A percentile compares a stretch with the other conserved stretches of the same genome.
Evolutionary conservation across 768 basidiomycete genomes (phyloP).

Genomic region (Chalciporus piperatus): DNA sequence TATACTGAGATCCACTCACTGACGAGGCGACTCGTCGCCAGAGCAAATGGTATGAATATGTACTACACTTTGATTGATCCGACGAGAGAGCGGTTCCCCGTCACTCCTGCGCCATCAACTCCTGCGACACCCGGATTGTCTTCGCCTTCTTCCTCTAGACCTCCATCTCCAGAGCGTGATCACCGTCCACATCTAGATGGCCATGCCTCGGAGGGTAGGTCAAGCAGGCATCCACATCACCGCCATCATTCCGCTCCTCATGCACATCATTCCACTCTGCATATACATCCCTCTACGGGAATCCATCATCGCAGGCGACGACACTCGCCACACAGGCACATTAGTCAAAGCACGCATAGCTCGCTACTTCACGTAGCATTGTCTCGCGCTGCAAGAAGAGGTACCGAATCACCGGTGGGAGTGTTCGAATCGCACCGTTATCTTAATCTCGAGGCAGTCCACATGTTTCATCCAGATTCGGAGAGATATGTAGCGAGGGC

Average conservation of each 20-base stretch:
- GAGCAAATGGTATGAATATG: conserved; percentile 58
- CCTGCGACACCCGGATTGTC: conserved; percentile 34
- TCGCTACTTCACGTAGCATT: conserved; percentile 40
- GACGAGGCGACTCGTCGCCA: conserved; percentile 48
- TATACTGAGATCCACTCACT: conserved; percentile 49
- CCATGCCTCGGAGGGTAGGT: not conserved
- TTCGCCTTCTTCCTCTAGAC: conserved; percentile 33
- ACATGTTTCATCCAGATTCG: conserved; percentile 48
- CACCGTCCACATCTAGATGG: not conserved
- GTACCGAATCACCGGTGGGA: conserved; percentile 52
- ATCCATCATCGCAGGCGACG: conserved; percentile 6
- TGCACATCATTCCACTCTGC: conserved; percentile 1
- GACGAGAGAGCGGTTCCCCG: conserved; percentile 53
- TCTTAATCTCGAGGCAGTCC: conserved; percentile 59
- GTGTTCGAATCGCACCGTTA: conserved; percentile 74
- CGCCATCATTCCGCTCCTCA: conserved; percentile 4
- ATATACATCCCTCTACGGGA: conserved; percentile 1
- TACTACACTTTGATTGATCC: conserved; percentile 68
- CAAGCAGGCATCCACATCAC: not conserved
- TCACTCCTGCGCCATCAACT: conserved; percentile 41
- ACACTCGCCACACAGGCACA: conserved; percentile 13
- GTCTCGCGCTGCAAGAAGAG: conserved; percentile 32
- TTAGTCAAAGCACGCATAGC: conserved; percentile 34
- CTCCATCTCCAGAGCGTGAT: conserved; percentile 28
- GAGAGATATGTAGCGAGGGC: conserved; percentile 42